phyloP scores from a whole-genome alignment of 2,329 filamentous ascomycete species.

The Parascedosporium putredinis region DNA sequence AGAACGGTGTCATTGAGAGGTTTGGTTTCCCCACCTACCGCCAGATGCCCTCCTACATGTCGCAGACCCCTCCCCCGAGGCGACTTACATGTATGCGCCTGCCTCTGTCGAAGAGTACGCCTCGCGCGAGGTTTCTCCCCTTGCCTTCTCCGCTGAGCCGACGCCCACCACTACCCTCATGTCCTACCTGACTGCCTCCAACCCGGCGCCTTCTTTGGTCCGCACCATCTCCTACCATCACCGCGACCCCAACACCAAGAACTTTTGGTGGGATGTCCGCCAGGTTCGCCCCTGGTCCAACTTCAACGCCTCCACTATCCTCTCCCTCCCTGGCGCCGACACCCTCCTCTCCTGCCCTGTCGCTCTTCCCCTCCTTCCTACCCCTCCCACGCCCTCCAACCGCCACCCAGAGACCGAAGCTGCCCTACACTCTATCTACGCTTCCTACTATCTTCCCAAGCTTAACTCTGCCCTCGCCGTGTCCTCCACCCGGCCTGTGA shows the following conservation, averaged over 20 bases:
- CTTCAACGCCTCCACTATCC: constrained; percentile 65
- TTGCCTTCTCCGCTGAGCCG: constrained; percentile 31
- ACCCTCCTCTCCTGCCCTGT: constrained; percentile 63
- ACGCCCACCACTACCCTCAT: constrained; percentile 59
- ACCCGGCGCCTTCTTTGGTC: constrained; percentile 74
- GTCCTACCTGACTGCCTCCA: constrained; percentile 66
- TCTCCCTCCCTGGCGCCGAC: constrained; percentile 61
- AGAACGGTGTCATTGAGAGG: constrained; percentile 53
- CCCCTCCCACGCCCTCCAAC: constrained; percentile 40
- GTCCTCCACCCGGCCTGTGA: constrained; percentile 56
- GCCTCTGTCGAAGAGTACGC: not conserved
- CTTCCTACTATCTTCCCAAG: constrained; percentile 71
- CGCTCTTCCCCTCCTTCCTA: constrained; percentile 48
- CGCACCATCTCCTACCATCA: constrained; percentile 63
- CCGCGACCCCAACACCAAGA: constrained; percentile 58
- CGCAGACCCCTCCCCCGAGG: constrained; percentile 13
- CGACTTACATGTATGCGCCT: not conserved
- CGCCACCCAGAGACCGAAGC: constrained; percentile 70
- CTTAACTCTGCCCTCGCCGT: constrained; percentile 75
- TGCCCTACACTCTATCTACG: constrained; percentile 65
- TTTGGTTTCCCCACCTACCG: constrained; percentile 82
- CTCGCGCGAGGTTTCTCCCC: constrained; percentile 19
- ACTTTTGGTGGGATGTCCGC: constrained; percentile 95
- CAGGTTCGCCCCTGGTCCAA: constrained; percentile 74
- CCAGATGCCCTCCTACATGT: constrained; percentile 51